phyloP scores from a whole-genome alignment of 495 filamentous ascomycete species.

The Podospora fimiseda region DNA sequence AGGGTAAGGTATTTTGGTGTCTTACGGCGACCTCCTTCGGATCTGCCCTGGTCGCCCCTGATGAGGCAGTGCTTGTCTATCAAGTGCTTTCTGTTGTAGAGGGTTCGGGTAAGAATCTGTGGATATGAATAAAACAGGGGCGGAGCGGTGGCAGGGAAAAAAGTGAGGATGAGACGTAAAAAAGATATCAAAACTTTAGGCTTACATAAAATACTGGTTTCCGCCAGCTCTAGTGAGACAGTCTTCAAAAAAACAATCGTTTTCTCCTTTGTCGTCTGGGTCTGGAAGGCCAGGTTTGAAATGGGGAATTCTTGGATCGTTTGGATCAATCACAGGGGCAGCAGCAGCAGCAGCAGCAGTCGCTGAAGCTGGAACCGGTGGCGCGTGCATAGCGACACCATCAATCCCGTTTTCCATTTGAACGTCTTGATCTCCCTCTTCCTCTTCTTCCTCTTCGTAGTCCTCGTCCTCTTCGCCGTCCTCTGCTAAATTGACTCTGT shows the following conservation, averaged over 20 bases:
- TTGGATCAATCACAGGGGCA: not conserved
- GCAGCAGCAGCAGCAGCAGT: too few relatives aligned
- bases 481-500: too few relatives aligned
- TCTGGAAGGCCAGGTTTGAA: conserved; percentile 1
- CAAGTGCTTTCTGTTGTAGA: conserved; percentile 3
- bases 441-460: not conserved
- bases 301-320: not conserved
- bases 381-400: not conserved
- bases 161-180: not conserved
- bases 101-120: not conserved
- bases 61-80: conserved; percentile 7
- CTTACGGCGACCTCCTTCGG: conserved; percentile 2
- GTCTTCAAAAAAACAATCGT: conserved; percentile 9
- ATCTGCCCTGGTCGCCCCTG: conserved; percentile 8
- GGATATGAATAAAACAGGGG: not conserved
- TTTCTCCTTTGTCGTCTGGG: conserved; percentile 5
- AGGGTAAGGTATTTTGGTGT: conserved; percentile 9
- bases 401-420: not conserved
- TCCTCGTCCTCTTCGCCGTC: not conserved
- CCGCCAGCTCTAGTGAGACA: not conserved
- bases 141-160: not conserved
- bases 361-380: too few relatives aligned
- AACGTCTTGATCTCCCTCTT: not conserved
- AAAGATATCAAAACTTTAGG: too few relatives aligned
- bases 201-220: conserved; percentile 8